Evolutionary conservation across 2,329 filamentous ascomycete genomes (phyloP).

Genomic region (Alternaria sp.): DNA sequence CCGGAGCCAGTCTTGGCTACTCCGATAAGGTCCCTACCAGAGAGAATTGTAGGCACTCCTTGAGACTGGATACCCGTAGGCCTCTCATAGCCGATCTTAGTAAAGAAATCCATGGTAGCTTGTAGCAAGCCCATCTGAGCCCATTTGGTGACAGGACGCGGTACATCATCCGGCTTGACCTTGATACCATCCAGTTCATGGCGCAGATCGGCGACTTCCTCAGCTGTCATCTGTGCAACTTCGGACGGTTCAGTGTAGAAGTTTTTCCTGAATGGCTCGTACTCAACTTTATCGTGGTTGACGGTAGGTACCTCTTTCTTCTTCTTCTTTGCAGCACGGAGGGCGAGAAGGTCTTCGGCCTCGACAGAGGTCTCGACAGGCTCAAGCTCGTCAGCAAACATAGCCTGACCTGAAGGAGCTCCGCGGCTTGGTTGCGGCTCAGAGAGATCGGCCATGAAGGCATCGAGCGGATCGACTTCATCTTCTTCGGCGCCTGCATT

Average conservation of each 20-base stretch:
- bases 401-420: constrained; percentile 76
- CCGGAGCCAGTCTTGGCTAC: constrained; percentile 98
- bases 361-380: constrained; percentile 69
- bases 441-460: constrained; percentile 83
- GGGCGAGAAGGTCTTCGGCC: constrained; percentile 60
- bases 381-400: constrained; percentile 88
- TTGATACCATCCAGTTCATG: constrained; percentile 95
- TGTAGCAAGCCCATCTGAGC: constrained; percentile 91
- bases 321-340: constrained; percentile 74
- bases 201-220: constrained; percentile 81
- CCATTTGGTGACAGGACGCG: constrained; percentile 95
- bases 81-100: constrained; percentile 80
- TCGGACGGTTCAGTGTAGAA: constrained; percentile 95
- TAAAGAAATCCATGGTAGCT: constrained; percentile 85
- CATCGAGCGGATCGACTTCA: constrained; percentile 87
- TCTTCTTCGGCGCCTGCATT: constrained; percentile 66
- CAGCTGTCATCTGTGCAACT: constrained; percentile 81
- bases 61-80: constrained; percentile 96
- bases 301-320: constrained; percentile 94
- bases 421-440: constrained; percentile 54
- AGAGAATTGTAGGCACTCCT: constrained; percentile 94
- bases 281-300: constrained; percentile 85
- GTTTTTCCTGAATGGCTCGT: constrained; percentile 87
- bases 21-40: constrained; percentile 91
- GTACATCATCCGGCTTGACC: constrained; percentile 76